Evolutionary conservation across 192 early-diverging fungal genomes (phyloP), one percentile per base, ranked within the genome.

Genomic region (Coemansia sp.): DNA sequence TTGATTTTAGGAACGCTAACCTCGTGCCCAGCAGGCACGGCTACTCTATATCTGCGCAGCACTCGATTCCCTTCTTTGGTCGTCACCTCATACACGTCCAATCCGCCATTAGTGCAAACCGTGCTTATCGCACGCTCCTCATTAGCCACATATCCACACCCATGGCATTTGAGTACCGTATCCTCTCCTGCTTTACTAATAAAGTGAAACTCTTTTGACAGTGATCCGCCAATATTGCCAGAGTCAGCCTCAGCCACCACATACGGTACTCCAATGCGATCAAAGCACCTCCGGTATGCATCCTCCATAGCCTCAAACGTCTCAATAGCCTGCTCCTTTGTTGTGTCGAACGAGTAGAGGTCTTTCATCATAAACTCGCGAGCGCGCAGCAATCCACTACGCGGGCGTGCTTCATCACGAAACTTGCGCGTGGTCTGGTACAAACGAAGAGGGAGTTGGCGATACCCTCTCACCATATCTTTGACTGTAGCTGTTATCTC

Each of bases 311-410:
- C 73, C 19, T 89, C 76, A 68, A 95, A 97, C 0, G 95, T 89
- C n/a, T 70, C 75, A 26, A 87, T 71, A 0, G 95, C 92, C 32
- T 82, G 81, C 16, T 88, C 71, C 58, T 83, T 71, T 1, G 84
- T 83, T 4, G 74, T 83, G 69, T 97, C 93, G 73, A 97, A 97
- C 7, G 90, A 85, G 71, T 97, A 95, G 66, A 97, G 70, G 75
- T 97, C 95, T 73, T 95, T 97, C 95, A 97, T 97, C n/a, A 94
- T 69, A 71, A 97, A 97, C 70, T 97, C 95, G 28, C 91, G 87
- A 2, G 85, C 93, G 12, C 95, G 81, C 49, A 97, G 81, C 21
- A 97, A 70, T 8, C 95, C 95, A 6, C 85, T 86, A 22, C 94
- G 83, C 19, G 92, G 92, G 25, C 94, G 82, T 47, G 89, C 76